Evolutionary conservation across 2,329 filamentous ascomycete species (phyloP).

Genomic region (Phoma sp.): DNA sequence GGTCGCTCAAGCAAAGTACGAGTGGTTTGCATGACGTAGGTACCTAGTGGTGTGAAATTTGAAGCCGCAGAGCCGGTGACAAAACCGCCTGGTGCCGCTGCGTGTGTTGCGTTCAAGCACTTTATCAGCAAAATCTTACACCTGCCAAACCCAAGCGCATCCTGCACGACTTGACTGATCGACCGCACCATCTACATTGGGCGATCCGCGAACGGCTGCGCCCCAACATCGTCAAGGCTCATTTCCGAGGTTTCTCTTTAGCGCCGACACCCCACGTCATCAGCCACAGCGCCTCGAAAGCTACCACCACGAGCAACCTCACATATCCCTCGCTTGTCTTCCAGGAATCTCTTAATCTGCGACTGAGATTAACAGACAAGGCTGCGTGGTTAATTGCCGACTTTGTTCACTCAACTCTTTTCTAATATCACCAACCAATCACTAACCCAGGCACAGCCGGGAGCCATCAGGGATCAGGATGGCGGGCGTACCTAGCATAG

Average conservation of each 20-base stretch:
- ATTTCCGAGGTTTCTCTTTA: constrained; percentile 15
- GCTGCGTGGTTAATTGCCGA: neutral
- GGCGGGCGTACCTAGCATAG: constrained; percentile 47
- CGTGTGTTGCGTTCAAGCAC: constrained; percentile 2
- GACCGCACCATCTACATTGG: constrained; percentile 22
- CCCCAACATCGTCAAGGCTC: constrained; percentile 18
- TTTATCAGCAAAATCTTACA: neutral
- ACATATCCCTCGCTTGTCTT: constrained; percentile 8
- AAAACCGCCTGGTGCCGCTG: constrained; percentile 13
- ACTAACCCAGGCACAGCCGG: constrained; percentile 24
- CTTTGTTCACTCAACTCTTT: neutral
- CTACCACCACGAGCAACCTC: constrained; percentile 7
- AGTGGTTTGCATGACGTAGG: constrained; percentile 13
- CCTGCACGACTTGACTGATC: constrained; percentile 20
- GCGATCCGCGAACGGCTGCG: constrained; percentile 24
- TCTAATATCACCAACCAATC: constrained; percentile 16
- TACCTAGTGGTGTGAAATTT: neutral
- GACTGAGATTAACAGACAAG: neutral
- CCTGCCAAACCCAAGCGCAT: constrained; percentile 1
- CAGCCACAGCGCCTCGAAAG: constrained; percentile 11
- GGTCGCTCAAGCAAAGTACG: constrained; percentile 9
- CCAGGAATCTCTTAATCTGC: neutral
- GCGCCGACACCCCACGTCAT: constrained; percentile 16
- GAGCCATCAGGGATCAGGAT: constrained; percentile 26
- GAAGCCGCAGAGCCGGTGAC: constrained; percentile 19